Percentiles rank a stretch among this genome's conserved stretches.
These are phyloP conservation scores for Rhodomyrtus tomentosa DNA, from an alignment of 345 rosid genomes.

Conservation along the genomic window DNA sequence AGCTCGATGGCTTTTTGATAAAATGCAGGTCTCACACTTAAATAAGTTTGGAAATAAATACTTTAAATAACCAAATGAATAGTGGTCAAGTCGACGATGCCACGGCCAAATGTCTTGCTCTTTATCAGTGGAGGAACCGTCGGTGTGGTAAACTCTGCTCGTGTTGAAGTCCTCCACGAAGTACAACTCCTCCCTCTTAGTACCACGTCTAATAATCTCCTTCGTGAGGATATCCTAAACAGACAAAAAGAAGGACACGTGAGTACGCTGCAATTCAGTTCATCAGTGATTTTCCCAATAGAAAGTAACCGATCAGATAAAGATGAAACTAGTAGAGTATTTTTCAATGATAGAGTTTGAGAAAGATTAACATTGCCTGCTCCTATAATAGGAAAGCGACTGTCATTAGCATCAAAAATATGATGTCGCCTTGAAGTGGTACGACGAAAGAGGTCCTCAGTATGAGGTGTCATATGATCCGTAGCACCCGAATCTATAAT, in stretches of 20 bases:
- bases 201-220: no score
- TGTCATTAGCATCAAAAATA: slow-evolving; percentile 1
- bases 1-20: not conserved
- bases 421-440: not conserved
- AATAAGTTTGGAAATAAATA: not conserved
- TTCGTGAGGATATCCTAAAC: no score
- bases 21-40: not conserved
- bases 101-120: not conserved
- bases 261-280: not conserved
- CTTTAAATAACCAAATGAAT: not conserved
- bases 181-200: not conserved
- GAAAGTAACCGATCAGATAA: no score
- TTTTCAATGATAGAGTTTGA: not conserved
- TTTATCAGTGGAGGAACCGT: not conserved
- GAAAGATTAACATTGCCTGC: not conserved
- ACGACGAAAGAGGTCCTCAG: no score
- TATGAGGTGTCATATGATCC: slow-evolving; percentile 2
- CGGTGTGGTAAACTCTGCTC: no score
- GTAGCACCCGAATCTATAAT: no score
- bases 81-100: not conserved
- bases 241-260: not conserved
- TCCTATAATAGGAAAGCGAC: not conserved
- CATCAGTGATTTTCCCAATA: not conserved
- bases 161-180: no score
- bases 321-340: not conserved